Percentiles rank a stretch among this genome's conserved stretches.
These are phyloP conservation scores for Cucurbitaria berberidis DNA, from an alignment of 2,329 filamentous ascomycete species.

Conservation along the genomic window DNA sequence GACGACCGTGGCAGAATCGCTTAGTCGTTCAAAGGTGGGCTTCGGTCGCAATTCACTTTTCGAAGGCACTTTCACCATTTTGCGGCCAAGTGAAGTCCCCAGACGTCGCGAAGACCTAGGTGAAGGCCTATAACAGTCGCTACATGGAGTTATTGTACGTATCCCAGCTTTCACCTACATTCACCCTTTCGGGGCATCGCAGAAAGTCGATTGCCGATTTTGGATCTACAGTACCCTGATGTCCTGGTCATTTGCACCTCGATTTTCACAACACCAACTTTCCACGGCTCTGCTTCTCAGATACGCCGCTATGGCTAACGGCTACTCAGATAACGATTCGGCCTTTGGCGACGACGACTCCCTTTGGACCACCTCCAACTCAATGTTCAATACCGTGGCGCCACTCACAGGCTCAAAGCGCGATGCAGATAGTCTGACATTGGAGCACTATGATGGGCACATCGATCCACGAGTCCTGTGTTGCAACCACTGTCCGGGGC, in stretches of 20 bases:
- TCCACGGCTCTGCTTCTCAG: slow-evolving; percentile 3
- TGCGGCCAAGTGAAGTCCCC: not conserved
- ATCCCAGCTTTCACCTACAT: not conserved
- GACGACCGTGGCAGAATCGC: slow-evolving; percentile 16
- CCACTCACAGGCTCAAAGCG: slow-evolving; percentile 44
- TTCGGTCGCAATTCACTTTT: slow-evolving; percentile 20
- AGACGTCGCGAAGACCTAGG: not conserved
- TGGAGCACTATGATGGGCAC: slow-evolving; percentile 33
- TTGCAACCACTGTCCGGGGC: slow-evolving; percentile 38
- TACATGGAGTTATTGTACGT: not conserved
- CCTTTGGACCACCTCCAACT: slow-evolving; percentile 23
- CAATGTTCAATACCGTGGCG: slow-evolving; percentile 35
- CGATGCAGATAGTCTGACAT: slow-evolving; percentile 28
- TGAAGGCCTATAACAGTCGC: not conserved
- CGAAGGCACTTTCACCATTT: slow-evolving; percentile 12
- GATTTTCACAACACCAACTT: not conserved
- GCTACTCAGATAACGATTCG: slow-evolving; percentile 35
- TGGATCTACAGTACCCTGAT: too few species aligned
- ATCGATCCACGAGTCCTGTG: slow-evolving; percentile 34
- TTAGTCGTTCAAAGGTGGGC: slow-evolving; percentile 9
- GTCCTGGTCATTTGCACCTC: slow-evolving; percentile 1
- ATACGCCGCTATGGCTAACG: slow-evolving; percentile 38
- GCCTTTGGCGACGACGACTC: slow-evolving; percentile 41
- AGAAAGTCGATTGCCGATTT: too few species aligned
- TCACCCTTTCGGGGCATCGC: not conserved